Percentiles rank a stretch among this genome's conserved stretches.
Conservation (phyloP, 2,329 filamentous ascomycete genomes). For the Rhynchosporium secalis region DNA sequence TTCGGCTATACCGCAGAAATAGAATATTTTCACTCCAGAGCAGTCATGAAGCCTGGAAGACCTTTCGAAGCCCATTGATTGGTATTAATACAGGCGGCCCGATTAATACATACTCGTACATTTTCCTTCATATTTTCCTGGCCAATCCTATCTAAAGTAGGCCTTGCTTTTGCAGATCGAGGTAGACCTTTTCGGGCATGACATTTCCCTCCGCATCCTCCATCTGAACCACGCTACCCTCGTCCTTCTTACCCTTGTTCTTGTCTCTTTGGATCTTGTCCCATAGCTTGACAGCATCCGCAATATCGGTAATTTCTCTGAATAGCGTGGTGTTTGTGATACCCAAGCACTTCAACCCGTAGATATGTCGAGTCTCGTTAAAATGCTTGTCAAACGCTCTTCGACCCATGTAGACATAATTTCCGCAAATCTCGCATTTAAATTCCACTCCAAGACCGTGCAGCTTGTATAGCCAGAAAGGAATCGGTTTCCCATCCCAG, state of each 20-base stretch:
- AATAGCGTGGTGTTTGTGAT: conserved; percentile 91
- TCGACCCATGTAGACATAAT: conserved; percentile 98
- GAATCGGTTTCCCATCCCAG: conserved; percentile 98
- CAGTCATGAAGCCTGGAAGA: too few relatives aligned
- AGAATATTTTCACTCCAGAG: too few relatives aligned
- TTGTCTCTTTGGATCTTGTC: conserved; percentile 88
- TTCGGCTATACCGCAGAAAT: too few relatives aligned
- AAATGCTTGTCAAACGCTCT: conserved; percentile 98
- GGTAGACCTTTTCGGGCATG: conserved; percentile 98
- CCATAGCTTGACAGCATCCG: conserved; percentile 86
- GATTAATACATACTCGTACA: conserved; percentile 23
- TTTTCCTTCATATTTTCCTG: neutral
- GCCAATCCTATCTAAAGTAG: conserved; percentile 55
- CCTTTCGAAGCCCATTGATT: too few relatives aligned
- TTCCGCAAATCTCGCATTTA: conserved; percentile 93
- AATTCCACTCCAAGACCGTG: conserved; percentile 96
- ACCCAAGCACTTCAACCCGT: conserved; percentile 89
- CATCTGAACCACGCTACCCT: conserved; percentile 93
- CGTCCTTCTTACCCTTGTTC: conserved; percentile 72
- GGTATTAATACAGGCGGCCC: neutral
- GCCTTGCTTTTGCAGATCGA: conserved; percentile 91
- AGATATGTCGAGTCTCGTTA: conserved; percentile 88
- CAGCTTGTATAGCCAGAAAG: conserved; percentile 97
- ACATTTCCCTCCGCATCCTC: conserved; percentile 97
- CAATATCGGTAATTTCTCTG: conserved; percentile 89